Evolutionary conservation across 148 eudicot species (phyloP).

Genomic region (Pouteria glomerata): DNA sequence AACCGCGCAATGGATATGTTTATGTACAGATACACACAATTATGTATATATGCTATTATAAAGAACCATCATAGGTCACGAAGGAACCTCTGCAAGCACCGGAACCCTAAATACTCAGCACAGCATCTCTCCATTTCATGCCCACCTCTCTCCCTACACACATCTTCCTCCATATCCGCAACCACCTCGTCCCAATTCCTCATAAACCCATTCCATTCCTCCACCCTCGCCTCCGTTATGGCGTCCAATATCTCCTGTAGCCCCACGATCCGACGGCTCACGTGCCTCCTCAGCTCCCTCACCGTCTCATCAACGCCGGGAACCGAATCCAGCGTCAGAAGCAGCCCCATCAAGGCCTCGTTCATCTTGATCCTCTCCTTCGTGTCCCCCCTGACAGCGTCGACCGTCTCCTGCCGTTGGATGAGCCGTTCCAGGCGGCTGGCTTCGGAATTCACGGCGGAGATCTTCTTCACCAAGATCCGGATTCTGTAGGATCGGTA

Average conservation of each 20-base stretch:
- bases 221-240: constrained; percentile 31
- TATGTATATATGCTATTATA: too few species aligned
- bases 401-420: constrained; percentile 90
- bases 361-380: constrained; percentile 57
- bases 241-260: constrained; percentile 81
- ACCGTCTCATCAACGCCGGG: constrained; percentile 61
- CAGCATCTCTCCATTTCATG: constrained; percentile 71
- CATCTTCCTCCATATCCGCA: constrained; percentile 50
- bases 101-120: constrained; percentile 72
- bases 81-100: constrained; percentile 73
- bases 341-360: constrained; percentile 63
- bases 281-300: constrained; percentile 59
- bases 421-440: constrained; percentile 47
- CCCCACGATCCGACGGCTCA: constrained; percentile 80
- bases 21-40: neutral
- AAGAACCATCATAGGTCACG: constrained; percentile 32
- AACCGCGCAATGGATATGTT: neutral
- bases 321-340: constrained; percentile 64
- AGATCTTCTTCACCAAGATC: constrained; percentile 41
- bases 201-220: constrained; percentile 40
- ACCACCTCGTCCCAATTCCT: constrained; percentile 63
- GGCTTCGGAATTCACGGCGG: constrained; percentile 39
- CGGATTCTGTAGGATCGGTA: constrained; percentile 55
- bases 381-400: constrained; percentile 40
- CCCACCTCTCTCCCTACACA: constrained; percentile 69